Base-by-base conservation (phyloP, 2,329 filamentous ascomycete genomes). In the Alternaria tenuissima region DNA sequence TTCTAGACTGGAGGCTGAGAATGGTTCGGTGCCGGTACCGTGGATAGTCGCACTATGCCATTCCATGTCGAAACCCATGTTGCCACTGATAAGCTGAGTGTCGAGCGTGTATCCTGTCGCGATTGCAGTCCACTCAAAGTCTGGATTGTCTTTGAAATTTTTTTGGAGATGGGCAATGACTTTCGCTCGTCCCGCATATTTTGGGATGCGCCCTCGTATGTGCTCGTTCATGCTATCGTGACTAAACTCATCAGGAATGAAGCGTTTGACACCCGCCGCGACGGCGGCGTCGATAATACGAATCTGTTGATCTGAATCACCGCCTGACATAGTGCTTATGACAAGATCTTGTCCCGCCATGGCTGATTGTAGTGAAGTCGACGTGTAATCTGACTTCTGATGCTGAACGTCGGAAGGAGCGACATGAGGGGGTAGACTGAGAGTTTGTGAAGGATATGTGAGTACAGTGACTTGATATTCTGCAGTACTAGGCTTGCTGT, bases 231-330 rank as follows among this genome's bases (percentile, higher is more conserved):
- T 61, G 24, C 73, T 65, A 52, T 75, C 71, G 38, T 74, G 76
- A 43, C 78, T 79, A 61, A 80, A 83, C 56, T 82, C 81, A 28
- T 76, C 71, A 11, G 81, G 80, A 28, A 83, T 74, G 64, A 81
- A 79, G 16, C 78, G 74, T 46, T 67, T 71, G 4, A 82, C 80
- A 8, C 78, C 76, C 7, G 78, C 78, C 16, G 76, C 71, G 43
- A 80, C 62, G 16, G 76, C 70, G 18, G 80, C 81, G 44, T 81
- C 74, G 41, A 82, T 71, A 30, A 83, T 73, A 9, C 63, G 56
- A 20, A 68, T 62, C n/a, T 73, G 70, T 22, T 69, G 55, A 1
- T 66, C 63, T 20, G 63, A 66, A 38, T 74, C 63, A n/a, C 71
- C 69, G 16, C 77, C 70, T 12, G 66, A 67, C 28, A 70, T 59